Evolutionary conservation across 345 rosid species (phyloP).

Genomic region (Ailanthus altissimus): DNA sequence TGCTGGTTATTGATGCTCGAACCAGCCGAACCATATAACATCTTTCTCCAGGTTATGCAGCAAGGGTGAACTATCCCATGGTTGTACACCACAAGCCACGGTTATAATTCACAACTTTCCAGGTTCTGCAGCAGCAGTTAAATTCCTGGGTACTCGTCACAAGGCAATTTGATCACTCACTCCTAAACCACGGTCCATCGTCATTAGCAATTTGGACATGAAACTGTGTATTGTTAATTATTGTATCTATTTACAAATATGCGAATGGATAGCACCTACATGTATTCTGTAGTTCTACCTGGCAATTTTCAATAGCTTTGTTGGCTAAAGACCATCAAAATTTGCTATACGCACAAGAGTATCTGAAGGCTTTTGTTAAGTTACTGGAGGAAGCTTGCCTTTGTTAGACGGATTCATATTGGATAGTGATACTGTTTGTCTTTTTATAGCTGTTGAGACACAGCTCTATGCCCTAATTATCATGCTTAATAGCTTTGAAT

Average conservation of each 20-base stretch:
- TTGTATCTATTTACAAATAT: neutral
- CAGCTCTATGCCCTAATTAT: neutral
- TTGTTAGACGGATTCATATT: neutral
- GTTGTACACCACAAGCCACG: neutral
- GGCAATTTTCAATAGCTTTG: neutral
- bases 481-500: neutral
- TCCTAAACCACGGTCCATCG: neutral
- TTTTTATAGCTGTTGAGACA: neutral
- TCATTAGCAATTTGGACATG: neutral
- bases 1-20: constrained; percentile 66
- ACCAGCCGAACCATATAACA: constrained; percentile 49
- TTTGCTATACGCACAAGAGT: neutral
- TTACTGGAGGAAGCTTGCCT: neutral
- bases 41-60: neutral
- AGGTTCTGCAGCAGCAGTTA: neutral
- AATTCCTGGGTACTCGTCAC: neutral
- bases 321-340: neutral
- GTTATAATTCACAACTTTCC: neutral
- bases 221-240: neutral
- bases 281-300: neutral
- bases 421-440: neutral
- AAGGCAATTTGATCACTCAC: neutral
- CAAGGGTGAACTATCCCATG: neutral
- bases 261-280: neutral
- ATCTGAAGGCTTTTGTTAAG: neutral